Percentiles rank a stretch among this genome's conserved stretches.
Conservation (phyloP, 2,329 filamentous ascomycete species). For the Calonectria fujianensis region DNA sequence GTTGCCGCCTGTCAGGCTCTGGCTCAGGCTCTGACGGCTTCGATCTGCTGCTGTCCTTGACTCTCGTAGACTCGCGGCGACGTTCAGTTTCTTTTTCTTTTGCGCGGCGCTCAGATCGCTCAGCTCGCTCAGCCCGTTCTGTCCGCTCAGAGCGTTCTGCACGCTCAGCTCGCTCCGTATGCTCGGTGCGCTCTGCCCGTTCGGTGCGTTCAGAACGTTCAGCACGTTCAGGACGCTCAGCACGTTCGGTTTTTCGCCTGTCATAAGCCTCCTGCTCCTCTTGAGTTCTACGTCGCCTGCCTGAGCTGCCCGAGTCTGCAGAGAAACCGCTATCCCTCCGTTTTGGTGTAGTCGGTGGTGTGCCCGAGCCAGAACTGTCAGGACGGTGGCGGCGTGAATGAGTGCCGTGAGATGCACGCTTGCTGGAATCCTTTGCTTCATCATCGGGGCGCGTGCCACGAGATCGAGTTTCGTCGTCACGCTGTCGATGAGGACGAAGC, state of each 20-base stretch:
- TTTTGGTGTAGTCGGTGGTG: conserved; percentile 63
- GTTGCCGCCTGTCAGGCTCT: conserved; percentile 57
- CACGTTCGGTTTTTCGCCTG: conserved; percentile 68
- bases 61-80: conserved; percentile 44
- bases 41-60: conserved; percentile 48
- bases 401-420: conserved; percentile 51
- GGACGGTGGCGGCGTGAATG: conserved; percentile 61
- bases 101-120: conserved; percentile 60
- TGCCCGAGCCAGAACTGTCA: conserved; percentile 62
- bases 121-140: conserved; percentile 54
- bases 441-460: conserved; percentile 47
- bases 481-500: conserved; percentile 45
- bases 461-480: conserved; percentile 48
- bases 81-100: conserved; percentile 52
- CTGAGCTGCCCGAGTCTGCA: conserved; percentile 61
- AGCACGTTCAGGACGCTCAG: conserved; percentile 61
- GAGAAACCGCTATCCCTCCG: conserved; percentile 69
- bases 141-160: conserved; percentile 66
- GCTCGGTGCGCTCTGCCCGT: conserved; percentile 64
- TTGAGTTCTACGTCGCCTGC: conserved; percentile 63
- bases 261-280: conserved; percentile 72
- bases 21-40: conserved; percentile 51
- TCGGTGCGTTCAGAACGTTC: conserved; percentile 58
- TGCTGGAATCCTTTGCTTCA: conserved; percentile 47
- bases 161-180: conserved; percentile 23